Conservation (phyloP, 2,329 filamentous ascomycete species). For the Volutella citrinella region DNA sequence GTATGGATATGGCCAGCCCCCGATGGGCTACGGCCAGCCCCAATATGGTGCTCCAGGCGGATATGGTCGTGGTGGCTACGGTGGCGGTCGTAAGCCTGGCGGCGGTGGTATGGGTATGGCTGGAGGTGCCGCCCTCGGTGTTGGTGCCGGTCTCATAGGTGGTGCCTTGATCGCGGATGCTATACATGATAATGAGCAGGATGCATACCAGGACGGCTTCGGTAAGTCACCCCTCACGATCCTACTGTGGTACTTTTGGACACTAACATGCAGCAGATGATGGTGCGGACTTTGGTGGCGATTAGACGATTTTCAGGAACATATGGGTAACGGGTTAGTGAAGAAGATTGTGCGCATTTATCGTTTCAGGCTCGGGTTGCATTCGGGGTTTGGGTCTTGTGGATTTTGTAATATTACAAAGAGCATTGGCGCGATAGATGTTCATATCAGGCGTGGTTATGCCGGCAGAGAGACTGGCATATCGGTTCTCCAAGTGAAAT, state of each 20-base stretch:
- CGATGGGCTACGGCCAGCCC: constrained; percentile 25
- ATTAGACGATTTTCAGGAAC: constrained; percentile 9
- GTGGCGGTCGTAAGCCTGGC: constrained; percentile 39
- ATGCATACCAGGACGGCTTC: constrained; percentile 50
- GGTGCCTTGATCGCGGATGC: constrained; percentile 69
- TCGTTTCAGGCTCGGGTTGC: no score
- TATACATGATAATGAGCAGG: constrained; percentile 59
- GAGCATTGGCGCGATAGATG: no score
- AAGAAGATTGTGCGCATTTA: no score
- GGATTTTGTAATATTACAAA: no score
- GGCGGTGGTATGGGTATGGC: constrained; percentile 59
- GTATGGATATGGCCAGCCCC: constrained; percentile 23
- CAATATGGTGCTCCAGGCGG: constrained; percentile 19
- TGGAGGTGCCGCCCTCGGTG: constrained; percentile 72
- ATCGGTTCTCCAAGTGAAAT: no score
- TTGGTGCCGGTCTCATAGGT: constrained; percentile 78
- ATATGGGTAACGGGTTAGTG: no score
- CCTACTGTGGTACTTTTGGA: no score
- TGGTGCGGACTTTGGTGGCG: constrained; percentile 29
- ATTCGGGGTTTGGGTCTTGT: no score
- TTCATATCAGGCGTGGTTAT: no score
- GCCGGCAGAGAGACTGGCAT: no score
- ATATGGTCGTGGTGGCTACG: constrained; percentile 27
- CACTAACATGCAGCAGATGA: constrained; percentile 25
- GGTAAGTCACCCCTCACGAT: no score